Evolutionary conservation across 2,329 filamentous ascomycete genomes (phyloP), one percentile per base, ranked within the genome.

Genomic region (Sporothrix euskadiensis): DNA sequence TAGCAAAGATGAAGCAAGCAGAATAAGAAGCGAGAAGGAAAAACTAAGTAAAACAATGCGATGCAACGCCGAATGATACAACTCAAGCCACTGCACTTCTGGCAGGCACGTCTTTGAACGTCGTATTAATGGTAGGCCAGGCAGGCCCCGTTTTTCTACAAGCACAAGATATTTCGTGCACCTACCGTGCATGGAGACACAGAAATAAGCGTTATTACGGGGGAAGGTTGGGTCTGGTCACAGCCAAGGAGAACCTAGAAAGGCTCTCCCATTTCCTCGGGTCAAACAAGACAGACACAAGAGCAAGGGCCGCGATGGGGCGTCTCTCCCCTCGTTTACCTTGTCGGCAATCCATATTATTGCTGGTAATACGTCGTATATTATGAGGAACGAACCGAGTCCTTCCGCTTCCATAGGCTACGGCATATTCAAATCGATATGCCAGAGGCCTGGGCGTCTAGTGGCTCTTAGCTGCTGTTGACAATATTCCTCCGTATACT

Each of bases 141-240:
- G 44, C 12, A 19, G 44, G 14, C 44, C 44, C 44, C 19, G 44
- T 49, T 49, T 12, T 49, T 49, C 19, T 49, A 44, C 9, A 14
- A 12, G 41, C 49, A 54, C 19, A 3, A 14, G 14, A 49, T 26
- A 49, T 10, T 49, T 49, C 19, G 19, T 54, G 49, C 19, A 22
- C 41, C 32, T 26, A 26, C 19, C n/a, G n/a, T n/a, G n/a, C n/a
- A 61, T 39, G 32, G 30, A n/a, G 7, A 19, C 41, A 49, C 44
- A 65, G 44, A 65, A 65, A 65, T 7, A 65, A 44, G 59, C 59
- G n/a, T 65, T 65, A 44, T 30, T 44, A 47, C 61, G 61, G 39
- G 35, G 57, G 32, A 19, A 41, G 57, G 59, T 19, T n/a, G 14
- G 41, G 7, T 44, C 63, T 35, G 26, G 41, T 16, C 63, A 68